Conservation (phyloP, 2,329 filamentous ascomycete species). For the Neurospora sp. region DNA sequence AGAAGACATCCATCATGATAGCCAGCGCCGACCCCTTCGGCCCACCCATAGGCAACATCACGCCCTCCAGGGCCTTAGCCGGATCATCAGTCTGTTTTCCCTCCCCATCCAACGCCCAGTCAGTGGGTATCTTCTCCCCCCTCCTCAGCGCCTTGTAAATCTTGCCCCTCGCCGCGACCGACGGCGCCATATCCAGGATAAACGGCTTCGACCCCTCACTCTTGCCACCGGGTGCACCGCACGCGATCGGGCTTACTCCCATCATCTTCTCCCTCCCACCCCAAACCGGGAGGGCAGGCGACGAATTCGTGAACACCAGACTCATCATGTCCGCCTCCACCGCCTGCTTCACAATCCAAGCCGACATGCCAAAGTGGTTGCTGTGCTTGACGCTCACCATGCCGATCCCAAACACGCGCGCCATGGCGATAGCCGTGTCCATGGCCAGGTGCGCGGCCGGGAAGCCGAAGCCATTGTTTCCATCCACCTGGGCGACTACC, state of each 20-base stretch:
- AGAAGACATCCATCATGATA: slow-evolving; percentile 88
- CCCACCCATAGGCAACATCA: slow-evolving; percentile 81
- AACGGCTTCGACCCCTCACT: slow-evolving; percentile 39
- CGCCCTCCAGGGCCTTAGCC: slow-evolving; percentile 57
- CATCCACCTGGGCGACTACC: slow-evolving; percentile 55
- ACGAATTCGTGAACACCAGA: slow-evolving; percentile 62
- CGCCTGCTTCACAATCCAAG: slow-evolving; percentile 71
- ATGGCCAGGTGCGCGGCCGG: slow-evolving; percentile 59
- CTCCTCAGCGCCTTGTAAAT: slow-evolving; percentile 60
- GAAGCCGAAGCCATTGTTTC: slow-evolving; percentile 66
- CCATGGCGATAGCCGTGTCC: slow-evolving; percentile 56
- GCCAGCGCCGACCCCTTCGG: slow-evolving; percentile 70
- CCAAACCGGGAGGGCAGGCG: slow-evolving; percentile 62
- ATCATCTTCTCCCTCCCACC: slow-evolving; percentile 60
- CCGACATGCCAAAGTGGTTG: slow-evolving; percentile 78
- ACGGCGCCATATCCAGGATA: slow-evolving; percentile 67
- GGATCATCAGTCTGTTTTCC: slow-evolving; percentile 65
- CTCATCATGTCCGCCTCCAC: slow-evolving; percentile 62
- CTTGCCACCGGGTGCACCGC: slow-evolving; percentile 58
- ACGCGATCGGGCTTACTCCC: slow-evolving; percentile 66
- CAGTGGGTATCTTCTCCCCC: slow-evolving; percentile 58
- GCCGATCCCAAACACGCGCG: slow-evolving; percentile 57
- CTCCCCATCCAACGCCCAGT: slow-evolving; percentile 68
- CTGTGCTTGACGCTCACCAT: slow-evolving; percentile 67
- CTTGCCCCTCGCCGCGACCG: slow-evolving; percentile 60